Conservation (phyloP, 2,329 filamentous ascomycete species). For the Dactylonectria macrodidyma region DNA sequence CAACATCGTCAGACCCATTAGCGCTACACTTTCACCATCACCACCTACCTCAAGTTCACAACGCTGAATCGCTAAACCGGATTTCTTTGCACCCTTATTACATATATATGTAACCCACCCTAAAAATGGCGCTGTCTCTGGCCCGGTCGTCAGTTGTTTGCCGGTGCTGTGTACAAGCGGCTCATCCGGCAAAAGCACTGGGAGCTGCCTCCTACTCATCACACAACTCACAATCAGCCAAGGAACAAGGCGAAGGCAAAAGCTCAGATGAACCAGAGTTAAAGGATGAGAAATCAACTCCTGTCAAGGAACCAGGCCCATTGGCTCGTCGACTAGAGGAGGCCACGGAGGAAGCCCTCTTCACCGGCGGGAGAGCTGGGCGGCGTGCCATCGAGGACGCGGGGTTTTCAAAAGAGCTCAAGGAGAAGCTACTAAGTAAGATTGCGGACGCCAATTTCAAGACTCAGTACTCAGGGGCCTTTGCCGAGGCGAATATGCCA, state of each 20-base stretch:
- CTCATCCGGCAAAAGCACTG: constrained; percentile 18
- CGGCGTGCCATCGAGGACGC: constrained; percentile 72
- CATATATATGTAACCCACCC: neutral
- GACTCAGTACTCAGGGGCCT: constrained; percentile 63
- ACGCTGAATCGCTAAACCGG: constrained; percentile 2
- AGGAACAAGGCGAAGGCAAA: neutral
- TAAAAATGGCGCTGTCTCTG: constrained; percentile 26
- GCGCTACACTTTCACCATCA: constrained; percentile 10
- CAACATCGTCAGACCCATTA: constrained; percentile 30
- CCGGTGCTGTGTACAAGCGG: constrained; percentile 37
- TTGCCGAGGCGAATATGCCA: constrained; percentile 64
- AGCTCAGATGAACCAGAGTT: constrained; percentile 17
- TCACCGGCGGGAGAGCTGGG: constrained; percentile 72
- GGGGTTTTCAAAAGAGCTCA: constrained; percentile 75
- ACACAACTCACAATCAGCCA: constrained; percentile 23
- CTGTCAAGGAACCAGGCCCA: constrained; percentile 54
- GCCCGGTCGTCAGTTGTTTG: constrained; percentile 34
- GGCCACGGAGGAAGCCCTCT: constrained; percentile 74
- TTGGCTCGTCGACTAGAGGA: constrained; percentile 72
- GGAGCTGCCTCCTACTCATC: constrained; percentile 38
- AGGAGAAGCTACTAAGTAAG: constrained; percentile 69
- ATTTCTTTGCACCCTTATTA: neutral
- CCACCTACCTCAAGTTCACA: neutral
- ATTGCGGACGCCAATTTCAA: constrained; percentile 69
- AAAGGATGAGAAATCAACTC: constrained; percentile 9